Base-by-base conservation (phyloP, 306 rosid genomes). In the Quillaja saponaria region DNA sequence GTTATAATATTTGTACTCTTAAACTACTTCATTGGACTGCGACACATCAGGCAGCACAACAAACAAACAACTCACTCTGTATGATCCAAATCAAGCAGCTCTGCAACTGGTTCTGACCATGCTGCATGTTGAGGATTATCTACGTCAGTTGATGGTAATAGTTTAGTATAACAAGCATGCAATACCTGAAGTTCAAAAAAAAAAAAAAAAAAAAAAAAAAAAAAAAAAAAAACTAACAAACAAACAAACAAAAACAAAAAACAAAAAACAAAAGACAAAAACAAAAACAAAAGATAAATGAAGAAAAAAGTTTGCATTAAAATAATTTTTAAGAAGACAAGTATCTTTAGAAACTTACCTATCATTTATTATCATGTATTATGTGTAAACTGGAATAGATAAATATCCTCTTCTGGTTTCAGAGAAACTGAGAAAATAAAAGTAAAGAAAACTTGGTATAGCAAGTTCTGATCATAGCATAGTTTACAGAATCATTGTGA, bases 51-150 rank as follows among this genome's bases (percentile, higher is more conserved):
- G 67, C 45, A 39, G 31, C 61, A 49, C 15, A 66, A 68, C 54
- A 21, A 34, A 53, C 21, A 66, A 61, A 67, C 56, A 21, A 78
- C 90, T 84, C 63, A 91, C 99, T 94, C 97, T 74, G 67, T 37
- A 51, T 67, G 73, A 71, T 94, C 99, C 82, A 94, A 78, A 40
- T 94, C 96, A 49, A 94, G 87, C 33, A 85, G 56, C 55, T 87
- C 76, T 8, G 97, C 80, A 71, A 87, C 95, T 0, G 91, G 59
- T 60, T 78, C 77, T 3, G 99, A 89, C 84, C 86, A 94, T 10
- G 89, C 85, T 9, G 87, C 97, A 19, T 89, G 95, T 69, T 89
- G 95, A 73, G 99, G 99, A 67, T 82, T 72, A 13, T 89, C 86
- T 25, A 94, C 96, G 77, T 53, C 52, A 21, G 55, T 87, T 1